phyloP scores from a whole-genome alignment of 2,329 filamentous ascomycete genomes.

The Endoconidiophora laricicola region DNA sequence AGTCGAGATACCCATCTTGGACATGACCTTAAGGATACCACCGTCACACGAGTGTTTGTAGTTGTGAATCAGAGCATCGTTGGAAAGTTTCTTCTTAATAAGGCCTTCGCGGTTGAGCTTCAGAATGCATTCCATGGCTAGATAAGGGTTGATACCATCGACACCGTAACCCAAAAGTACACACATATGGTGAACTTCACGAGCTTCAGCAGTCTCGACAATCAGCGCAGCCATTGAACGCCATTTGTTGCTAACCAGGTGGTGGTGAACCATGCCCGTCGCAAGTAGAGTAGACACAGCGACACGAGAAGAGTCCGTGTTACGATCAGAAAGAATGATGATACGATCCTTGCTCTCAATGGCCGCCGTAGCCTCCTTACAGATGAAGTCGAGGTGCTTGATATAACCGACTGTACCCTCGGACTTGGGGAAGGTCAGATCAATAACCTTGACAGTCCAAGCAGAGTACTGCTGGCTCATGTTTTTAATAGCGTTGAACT shows the following conservation, averaged over 20 bases:
- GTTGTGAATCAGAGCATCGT: slow-evolving; percentile 76
- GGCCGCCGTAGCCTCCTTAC: slow-evolving; percentile 65
- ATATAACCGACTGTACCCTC: slow-evolving; percentile 74
- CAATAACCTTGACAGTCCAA: slow-evolving; percentile 82
- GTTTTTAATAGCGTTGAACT: slow-evolving; percentile 76
- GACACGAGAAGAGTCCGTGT: slow-evolving; percentile 65
- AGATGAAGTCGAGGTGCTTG: slow-evolving; percentile 75
- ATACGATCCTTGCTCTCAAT: slow-evolving; percentile 73
- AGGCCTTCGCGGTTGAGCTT: slow-evolving; percentile 91
- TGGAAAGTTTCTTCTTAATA: slow-evolving; percentile 73
- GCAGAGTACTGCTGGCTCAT: slow-evolving; percentile 54
- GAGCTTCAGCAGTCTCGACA: slow-evolving; percentile 84
- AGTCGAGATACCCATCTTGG: slow-evolving; percentile 98
- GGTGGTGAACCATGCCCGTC: slow-evolving; percentile 87
- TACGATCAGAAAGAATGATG: slow-evolving; percentile 78
- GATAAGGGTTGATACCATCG: slow-evolving; percentile 86
- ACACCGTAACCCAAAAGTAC: slow-evolving; percentile 92
- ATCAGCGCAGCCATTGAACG: slow-evolving; percentile 73
- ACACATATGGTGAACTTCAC: slow-evolving; percentile 97
- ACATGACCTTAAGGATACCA: slow-evolving; percentile 97
- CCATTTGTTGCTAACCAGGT: slow-evolving; percentile 92
- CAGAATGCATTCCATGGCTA: slow-evolving; percentile 88
- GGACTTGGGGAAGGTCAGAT: slow-evolving; percentile 81
- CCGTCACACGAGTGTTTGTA: slow-evolving; percentile 95
- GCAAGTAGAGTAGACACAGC: slow-evolving; percentile 74